These are phyloP conservation scores for Zasmidium angulare DNA, from an alignment of 2,329 filamentous ascomycete species.

Conservation along the genomic window DNA sequence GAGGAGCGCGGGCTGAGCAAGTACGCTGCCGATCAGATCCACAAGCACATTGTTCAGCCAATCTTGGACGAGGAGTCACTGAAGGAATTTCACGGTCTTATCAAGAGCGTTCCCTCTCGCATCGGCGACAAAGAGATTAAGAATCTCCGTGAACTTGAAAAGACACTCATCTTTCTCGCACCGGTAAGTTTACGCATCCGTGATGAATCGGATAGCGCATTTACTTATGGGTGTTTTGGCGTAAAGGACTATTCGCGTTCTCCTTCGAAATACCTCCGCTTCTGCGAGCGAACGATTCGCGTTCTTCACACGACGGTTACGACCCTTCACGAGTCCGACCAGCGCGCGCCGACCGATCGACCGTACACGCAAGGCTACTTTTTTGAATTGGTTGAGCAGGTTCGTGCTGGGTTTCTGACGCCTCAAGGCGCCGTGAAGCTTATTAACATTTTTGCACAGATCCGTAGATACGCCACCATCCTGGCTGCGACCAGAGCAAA, in stretches of 20 bases:
- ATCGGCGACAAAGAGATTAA: constrained; percentile 83
- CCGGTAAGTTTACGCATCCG: constrained; percentile 72
- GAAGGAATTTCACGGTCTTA: constrained; percentile 77
- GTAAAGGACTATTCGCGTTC: constrained; percentile 71
- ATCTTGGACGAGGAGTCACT: constrained; percentile 71
- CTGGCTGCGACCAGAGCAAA: constrained; percentile 73
- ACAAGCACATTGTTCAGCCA: constrained; percentile 74
- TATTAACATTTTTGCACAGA: constrained; percentile 42
- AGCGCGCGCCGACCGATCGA: constrained; percentile 77
- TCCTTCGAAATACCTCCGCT: constrained; percentile 76
- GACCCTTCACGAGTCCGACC: constrained; percentile 81
- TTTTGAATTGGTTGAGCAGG: constrained; percentile 89
- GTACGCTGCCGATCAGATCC: constrained; percentile 73
- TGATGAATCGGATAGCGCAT: constrained; percentile 57
- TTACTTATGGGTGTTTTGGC: constrained; percentile 62
- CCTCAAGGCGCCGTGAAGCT: constrained; percentile 9
- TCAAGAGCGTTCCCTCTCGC: constrained; percentile 74
- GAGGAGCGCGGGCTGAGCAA: constrained; percentile 59
- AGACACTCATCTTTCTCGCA: constrained; percentile 85
- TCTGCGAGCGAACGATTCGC: constrained; percentile 86
- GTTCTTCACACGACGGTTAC: constrained; percentile 88
- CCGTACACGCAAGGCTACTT: constrained; percentile 97
- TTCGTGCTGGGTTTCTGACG: constrained; percentile 27
- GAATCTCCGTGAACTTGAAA: constrained; percentile 90
- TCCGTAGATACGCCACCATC: constrained; percentile 82